Evolutionary conservation across 495 filamentous ascomycete genomes (phyloP).

Genomic region (Sporormia fimetaria): DNA sequence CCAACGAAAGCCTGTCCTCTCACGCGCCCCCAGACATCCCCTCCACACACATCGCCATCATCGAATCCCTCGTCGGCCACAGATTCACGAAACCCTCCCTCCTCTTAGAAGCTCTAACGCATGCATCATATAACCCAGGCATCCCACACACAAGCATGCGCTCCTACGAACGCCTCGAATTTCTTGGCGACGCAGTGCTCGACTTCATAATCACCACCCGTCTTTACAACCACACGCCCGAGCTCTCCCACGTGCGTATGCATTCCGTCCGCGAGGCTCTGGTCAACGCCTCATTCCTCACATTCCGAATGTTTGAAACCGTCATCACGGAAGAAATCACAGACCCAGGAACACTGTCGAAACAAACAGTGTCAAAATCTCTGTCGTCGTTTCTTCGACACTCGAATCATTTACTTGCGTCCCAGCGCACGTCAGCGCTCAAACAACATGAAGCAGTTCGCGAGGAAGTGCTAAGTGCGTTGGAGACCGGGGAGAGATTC

Average conservation of each 20-base stretch:
- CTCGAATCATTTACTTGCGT: slow-evolving; percentile 35
- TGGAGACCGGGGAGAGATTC: slow-evolving; percentile 43
- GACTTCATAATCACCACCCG: slow-evolving; percentile 59
- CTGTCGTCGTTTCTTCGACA: slow-evolving; percentile 65
- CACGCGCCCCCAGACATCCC: slow-evolving; percentile 1
- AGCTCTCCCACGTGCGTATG: slow-evolving; percentile 53
- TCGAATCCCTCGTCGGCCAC: slow-evolving; percentile 57
- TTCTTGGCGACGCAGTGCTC: slow-evolving; percentile 77
- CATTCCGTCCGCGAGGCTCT: slow-evolving; percentile 62
- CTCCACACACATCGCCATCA: slow-evolving; percentile 6
- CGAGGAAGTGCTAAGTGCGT: slow-evolving; percentile 38
- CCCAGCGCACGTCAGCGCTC: slow-evolving; percentile 34
- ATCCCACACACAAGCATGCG: slow-evolving; percentile 36
- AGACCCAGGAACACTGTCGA: slow-evolving; percentile 14
- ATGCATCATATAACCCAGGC: slow-evolving; percentile 50
- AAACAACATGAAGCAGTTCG: slow-evolving; percentile 42
- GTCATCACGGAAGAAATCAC: slow-evolving; percentile 4
- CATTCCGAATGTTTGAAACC: slow-evolving; percentile 47
- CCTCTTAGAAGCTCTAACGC: slow-evolving; percentile 77
- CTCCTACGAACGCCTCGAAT: slow-evolving; percentile 83
- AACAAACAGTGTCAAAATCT: slow-evolving; percentile 29
- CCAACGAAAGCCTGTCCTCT: slow-evolving; percentile 5
- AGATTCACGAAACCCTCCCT: slow-evolving; percentile 57
- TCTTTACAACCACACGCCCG: slow-evolving; percentile 36
- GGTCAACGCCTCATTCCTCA: slow-evolving; percentile 80